A percentile compares a stretch with the other conserved stretches of the same genome.
Conservation (phyloP, 2,329 filamentous ascomycete species). For the Xylariaceae sp. region DNA sequence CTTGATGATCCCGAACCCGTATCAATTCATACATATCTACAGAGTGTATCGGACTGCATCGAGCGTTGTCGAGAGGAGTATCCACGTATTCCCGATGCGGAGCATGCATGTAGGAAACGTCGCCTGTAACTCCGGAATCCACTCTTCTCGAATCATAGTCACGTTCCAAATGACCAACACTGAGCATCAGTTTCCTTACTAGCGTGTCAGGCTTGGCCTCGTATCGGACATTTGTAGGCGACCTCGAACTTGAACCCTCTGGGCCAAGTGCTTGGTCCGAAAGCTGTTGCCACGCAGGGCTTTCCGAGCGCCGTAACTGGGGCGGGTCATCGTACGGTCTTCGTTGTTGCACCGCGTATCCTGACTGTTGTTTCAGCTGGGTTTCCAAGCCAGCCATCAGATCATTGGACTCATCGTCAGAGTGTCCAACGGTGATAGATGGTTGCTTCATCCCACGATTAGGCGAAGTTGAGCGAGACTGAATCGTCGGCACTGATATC, state of each 20-base stretch:
- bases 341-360: background rate
- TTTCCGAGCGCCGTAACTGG: background rate
- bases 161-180: too few relatives aligned
- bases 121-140: too few relatives aligned
- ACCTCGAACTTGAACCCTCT: background rate
- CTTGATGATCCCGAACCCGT: background rate
- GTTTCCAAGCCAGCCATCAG: slow-evolving; percentile 23
- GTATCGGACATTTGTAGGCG: background rate
- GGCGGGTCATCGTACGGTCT: background rate
- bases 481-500: background rate
- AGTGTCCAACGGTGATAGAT: background rate
- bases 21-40: slow-evolving; percentile 1
- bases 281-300: background rate
- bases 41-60: background rate
- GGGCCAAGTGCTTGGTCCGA: background rate
- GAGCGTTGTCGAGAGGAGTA: background rate
- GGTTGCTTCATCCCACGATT: background rate
- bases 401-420: slow-evolving; percentile 18
- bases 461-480: background rate
- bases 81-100: background rate
- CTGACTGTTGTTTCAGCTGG: slow-evolving; percentile 17
- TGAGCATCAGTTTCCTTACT: background rate
- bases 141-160: too few relatives aligned
- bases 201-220: background rate
- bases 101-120: background rate